These are phyloP conservation scores for Galerina sulciceps DNA, from an alignment of 768 basidiomycete genomes.

Conservation along the genomic window DNA sequence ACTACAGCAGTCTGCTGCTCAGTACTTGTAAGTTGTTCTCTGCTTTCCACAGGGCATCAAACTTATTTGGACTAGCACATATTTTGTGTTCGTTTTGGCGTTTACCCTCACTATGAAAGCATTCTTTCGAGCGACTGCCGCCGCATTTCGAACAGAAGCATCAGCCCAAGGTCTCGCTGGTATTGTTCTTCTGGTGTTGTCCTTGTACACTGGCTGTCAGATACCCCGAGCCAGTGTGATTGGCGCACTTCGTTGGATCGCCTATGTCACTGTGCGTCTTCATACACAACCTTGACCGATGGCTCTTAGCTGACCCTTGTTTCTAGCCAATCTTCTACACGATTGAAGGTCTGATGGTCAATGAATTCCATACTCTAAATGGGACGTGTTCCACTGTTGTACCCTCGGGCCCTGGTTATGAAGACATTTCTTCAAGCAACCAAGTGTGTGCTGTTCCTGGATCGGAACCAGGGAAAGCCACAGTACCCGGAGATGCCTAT, in stretches of 20 bases:
- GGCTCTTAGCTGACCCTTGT: background rate
- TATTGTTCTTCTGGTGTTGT: conserved; percentile 33
- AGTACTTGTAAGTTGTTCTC: conserved; percentile 64
- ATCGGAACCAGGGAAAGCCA: conserved; percentile 57
- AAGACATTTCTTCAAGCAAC: conserved; percentile 55
- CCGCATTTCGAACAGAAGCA: conserved; percentile 59
- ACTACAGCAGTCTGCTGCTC: conserved; percentile 54
- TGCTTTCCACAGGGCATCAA: background rate
- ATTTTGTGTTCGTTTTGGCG: conserved; percentile 57
- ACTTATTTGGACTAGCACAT: conserved; percentile 43
- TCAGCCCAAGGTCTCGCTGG: conserved; percentile 66
- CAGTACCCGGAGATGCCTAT: conserved; percentile 64
- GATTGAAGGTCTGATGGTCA: conserved; percentile 77
- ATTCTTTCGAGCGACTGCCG: conserved; percentile 73
- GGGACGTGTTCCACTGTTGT: conserved; percentile 64
- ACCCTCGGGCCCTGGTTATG: conserved; percentile 67
- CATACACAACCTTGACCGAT: background rate
- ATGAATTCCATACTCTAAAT: conserved; percentile 78
- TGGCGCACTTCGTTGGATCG: conserved; percentile 70
- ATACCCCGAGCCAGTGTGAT: conserved; percentile 69
- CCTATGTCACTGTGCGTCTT: conserved; percentile 57
- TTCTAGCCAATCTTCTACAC: conserved; percentile 66
- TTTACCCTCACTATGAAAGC: conserved; percentile 72
- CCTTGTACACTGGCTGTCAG: conserved; percentile 37
- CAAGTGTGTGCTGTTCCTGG: conserved; percentile 82